Conservation (phyloP, 495 filamentous ascomycete species). For the Parmelia sp. region DNA sequence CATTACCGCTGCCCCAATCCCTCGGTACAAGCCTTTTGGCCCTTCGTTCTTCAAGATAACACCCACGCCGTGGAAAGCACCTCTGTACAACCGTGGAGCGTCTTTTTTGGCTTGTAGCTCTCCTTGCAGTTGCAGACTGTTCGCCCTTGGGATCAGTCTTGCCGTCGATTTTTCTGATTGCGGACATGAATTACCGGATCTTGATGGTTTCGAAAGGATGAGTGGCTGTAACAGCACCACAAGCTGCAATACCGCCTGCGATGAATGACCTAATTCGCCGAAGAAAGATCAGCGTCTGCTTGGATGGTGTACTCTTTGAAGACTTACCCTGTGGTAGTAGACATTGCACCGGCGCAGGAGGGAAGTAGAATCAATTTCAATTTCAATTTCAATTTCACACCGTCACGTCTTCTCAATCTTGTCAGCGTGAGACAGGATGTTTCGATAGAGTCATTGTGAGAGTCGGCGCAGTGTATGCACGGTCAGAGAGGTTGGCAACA, state of each 20-base stretch:
- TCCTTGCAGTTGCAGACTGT: slow-evolving; percentile 88
- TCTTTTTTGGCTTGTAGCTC: slow-evolving; percentile 83
- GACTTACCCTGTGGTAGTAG: slow-evolving; percentile 48
- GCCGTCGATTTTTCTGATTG: not conserved
- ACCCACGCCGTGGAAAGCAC: slow-evolving; percentile 85
- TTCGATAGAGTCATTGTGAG: not conserved
- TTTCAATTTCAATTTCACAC: not conserved
- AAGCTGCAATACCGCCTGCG: slow-evolving; percentile 92
- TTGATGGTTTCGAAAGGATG: slow-evolving; percentile 99
- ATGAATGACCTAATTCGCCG: slow-evolving; percentile 60
- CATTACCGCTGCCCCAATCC: slow-evolving; percentile 76
- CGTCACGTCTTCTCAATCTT: not conserved
- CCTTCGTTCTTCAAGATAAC: slow-evolving; percentile 94
- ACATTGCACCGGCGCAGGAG: slow-evolving; percentile 31
- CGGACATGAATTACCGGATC: slow-evolving; percentile 63
- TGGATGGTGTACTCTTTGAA: not conserved
- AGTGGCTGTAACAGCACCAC: slow-evolving; percentile 94
- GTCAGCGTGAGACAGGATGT: not conserved
- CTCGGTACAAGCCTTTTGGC: slow-evolving; percentile 74
- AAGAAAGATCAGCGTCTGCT: slow-evolving; percentile 1
- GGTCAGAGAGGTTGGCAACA: not conserved
- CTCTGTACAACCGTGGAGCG: slow-evolving; percentile 78
- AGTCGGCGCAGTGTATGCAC: not conserved
- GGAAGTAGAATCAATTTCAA: not conserved
- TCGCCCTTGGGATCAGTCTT: slow-evolving; percentile 7